A percentile compares a stretch with the other conserved stretches of the same genome.
These are phyloP conservation scores for Psidium friedrichsthalianum DNA, from an alignment of 345 rosid genomes.

Conservation along the genomic window DNA sequence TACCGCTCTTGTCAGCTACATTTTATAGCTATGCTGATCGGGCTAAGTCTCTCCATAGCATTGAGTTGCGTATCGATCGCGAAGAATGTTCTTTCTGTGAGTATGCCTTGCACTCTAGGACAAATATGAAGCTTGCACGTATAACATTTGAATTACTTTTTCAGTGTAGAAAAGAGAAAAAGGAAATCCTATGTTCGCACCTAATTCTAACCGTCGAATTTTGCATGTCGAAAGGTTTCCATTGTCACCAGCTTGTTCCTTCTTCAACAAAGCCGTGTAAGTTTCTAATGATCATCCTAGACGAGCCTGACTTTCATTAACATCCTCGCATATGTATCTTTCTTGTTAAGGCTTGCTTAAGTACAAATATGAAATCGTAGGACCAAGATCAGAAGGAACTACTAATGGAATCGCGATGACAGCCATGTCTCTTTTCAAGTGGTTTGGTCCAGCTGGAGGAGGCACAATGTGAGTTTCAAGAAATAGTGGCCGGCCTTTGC, in stretches of 20 bases:
- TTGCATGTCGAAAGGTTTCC: slow-evolving; percentile 5
- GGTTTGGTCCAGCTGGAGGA: slow-evolving; percentile 42
- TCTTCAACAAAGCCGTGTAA: slow-evolving; percentile 48
- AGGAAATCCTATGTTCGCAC: not conserved
- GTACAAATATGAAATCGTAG: slow-evolving; percentile 6
- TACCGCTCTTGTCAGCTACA: slow-evolving; percentile 55
- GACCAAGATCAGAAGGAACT: slow-evolving; percentile 46
- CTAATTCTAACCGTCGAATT: not conserved
- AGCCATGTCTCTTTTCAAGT: slow-evolving; percentile 36
- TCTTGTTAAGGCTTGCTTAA: not conserved
- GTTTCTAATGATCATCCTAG: not conserved
- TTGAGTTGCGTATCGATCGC: slow-evolving; percentile 51
- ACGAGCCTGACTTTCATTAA: not conserved
- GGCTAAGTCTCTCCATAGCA: slow-evolving; percentile 37
- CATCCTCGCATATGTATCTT: not conserved
- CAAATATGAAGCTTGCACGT: not conserved
- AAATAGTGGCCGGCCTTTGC: not conserved
- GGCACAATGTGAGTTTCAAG: slow-evolving; percentile 30
- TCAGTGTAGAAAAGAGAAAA: not conserved
- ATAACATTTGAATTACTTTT: not conserved
- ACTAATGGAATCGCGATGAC: slow-evolving; percentile 49
- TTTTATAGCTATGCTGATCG: slow-evolving; percentile 54
- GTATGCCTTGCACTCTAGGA: not conserved
- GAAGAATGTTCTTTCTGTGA: slow-evolving; percentile 59
- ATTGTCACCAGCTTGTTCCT: slow-evolving; percentile 26